These are phyloP conservation scores for Deuterostichococcus epilithicus DNA, from an alignment of 139 green algal species.

Conservation along the genomic window DNA sequence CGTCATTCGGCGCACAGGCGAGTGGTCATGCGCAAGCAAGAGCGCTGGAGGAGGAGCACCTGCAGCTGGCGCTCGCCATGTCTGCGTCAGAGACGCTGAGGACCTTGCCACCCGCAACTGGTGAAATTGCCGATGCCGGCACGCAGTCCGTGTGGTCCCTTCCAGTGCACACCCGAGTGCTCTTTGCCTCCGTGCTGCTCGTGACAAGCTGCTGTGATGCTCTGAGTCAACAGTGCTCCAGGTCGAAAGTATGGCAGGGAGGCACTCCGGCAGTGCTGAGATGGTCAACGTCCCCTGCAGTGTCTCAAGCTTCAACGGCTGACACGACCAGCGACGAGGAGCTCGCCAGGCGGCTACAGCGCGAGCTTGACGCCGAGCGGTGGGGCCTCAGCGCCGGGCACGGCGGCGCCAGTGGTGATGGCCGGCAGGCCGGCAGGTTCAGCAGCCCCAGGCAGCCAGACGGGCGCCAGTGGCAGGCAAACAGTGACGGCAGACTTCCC, in stretches of 20 bases:
- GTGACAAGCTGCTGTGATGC: no score
- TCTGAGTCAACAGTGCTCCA: no score
- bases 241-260: no score
- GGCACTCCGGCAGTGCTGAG: no score
- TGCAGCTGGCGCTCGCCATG: conserved; percentile 27
- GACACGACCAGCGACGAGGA: conserved; percentile 3
- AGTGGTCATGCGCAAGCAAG: not conserved
- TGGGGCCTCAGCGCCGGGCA: not conserved
- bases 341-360: conserved; percentile 6
- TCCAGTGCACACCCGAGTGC: no score
- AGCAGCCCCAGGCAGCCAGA: no score
- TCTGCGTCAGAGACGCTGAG: conserved; percentile 13
- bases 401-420: not conserved
- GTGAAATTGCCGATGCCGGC: no score
- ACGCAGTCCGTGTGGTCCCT: no score
- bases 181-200: no score
- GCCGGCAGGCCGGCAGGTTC: no score
- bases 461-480: not conserved
- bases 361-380: conserved; percentile 2
- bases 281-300: not conserved
- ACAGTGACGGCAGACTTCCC: not conserved
- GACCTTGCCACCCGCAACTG: not conserved
- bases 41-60: conserved; percentile 25
- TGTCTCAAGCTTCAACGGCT: not conserved
- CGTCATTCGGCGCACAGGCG: no score